phyloP scores from a whole-genome alignment of 805 yeast species.

The Saccharomycopsis sp. region DNA sequence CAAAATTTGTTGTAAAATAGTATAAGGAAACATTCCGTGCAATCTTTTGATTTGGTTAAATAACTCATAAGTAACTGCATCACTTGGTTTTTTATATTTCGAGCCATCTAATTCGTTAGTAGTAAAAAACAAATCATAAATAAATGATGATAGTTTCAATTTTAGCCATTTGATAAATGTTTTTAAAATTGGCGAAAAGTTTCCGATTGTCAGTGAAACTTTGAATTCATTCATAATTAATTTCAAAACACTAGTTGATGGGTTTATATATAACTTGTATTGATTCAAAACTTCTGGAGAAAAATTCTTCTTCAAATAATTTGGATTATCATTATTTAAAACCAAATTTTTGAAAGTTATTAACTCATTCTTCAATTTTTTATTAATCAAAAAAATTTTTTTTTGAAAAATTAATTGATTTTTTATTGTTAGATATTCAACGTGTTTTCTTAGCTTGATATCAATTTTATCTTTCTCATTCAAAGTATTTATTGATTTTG shows the following conservation, averaged over 20 bases:
- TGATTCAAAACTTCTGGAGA: constrained; percentile 38
- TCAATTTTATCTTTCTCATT: too few relatives aligned
- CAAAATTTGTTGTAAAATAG: constrained; percentile 63
- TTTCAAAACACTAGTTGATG: constrained; percentile 37
- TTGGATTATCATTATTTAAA: constrained; percentile 7
- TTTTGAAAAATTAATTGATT: constrained; percentile 66
- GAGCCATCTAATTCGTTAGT: constrained; percentile 51
- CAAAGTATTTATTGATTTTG: too few relatives aligned
- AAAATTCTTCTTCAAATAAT: constrained; percentile 7
- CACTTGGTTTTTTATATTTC: background rate
- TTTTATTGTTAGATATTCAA: too few relatives aligned
- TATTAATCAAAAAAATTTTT: constrained; percentile 35
- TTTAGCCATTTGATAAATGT: constrained; percentile 75
- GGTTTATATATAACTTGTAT: constrained; percentile 19
- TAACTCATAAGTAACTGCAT: constrained; percentile 38
- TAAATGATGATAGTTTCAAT: constrained; percentile 73
- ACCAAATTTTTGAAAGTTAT: constrained; percentile 12
- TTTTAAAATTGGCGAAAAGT: constrained; percentile 55
- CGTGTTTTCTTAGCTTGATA: too few relatives aligned
- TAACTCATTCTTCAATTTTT: constrained; percentile 23
- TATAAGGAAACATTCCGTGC: constrained; percentile 74
- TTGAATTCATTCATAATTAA: constrained; percentile 60
- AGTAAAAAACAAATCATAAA: constrained; percentile 72
- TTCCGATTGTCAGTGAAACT: constrained; percentile 35
- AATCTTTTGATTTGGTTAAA: constrained; percentile 59